phyloP scores from a whole-genome alignment of 192 early-diverging fungal species.

The Lunasporangiospora selenospora region DNA sequence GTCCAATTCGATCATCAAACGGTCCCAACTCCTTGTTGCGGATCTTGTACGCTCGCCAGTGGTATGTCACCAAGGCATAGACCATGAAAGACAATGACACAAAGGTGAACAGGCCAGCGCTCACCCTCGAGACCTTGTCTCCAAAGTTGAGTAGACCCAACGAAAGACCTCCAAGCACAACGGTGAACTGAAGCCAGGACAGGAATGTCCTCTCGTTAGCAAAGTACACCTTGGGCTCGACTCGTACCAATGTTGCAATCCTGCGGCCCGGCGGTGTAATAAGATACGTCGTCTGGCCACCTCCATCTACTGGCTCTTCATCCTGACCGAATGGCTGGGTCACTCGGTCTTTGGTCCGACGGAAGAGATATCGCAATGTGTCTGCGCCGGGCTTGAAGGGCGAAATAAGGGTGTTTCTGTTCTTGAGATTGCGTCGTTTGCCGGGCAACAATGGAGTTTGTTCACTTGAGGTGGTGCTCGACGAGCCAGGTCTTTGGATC shows the following conservation, averaged over 20 bases:
- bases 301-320: neutral
- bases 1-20: conserved; percentile 82
- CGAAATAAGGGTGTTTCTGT: conserved; percentile 35
- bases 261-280: conserved; percentile 52
- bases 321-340: conserved; percentile 32
- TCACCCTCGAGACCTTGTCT: conserved; percentile 72
- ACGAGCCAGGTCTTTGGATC: conserved; percentile 32
- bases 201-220: conserved; percentile 95
- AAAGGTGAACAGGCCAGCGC: conserved; percentile 71
- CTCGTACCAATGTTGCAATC: conserved; percentile 68
- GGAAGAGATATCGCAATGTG: conserved; percentile 46
- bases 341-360: conserved; percentile 19
- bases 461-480: conserved; percentile 36
- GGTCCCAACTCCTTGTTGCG: conserved; percentile 76
- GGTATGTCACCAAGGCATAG: conserved; percentile 78
- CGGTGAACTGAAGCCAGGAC: conserved; percentile 85
- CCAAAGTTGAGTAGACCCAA: conserved; percentile 84
- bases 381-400: conserved; percentile 48
- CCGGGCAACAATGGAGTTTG: conserved; percentile 35
- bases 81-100: conserved; percentile 82
- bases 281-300: conserved; percentile 30
- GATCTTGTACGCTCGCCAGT: conserved; percentile 82
- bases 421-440: conserved; percentile 5
- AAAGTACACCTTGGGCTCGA: conserved; percentile 92
- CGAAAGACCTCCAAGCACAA: conserved; percentile 73